These are phyloP conservation scores for Diddensiella santjacobensis DNA, from an alignment of 805 yeast species.

Conservation along the genomic window DNA sequence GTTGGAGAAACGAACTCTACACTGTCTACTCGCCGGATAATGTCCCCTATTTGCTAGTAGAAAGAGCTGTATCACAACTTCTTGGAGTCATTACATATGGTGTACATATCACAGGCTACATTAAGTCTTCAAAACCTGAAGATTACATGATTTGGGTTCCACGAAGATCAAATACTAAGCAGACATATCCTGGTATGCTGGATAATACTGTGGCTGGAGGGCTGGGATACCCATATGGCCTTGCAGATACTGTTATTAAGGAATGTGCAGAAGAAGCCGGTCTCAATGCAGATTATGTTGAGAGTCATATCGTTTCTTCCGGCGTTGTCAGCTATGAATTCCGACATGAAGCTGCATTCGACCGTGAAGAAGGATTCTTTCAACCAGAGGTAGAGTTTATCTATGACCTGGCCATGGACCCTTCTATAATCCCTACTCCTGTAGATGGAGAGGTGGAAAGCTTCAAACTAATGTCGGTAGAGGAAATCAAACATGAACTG, in stretches of 20 bases:
- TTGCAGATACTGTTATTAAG: conserved; percentile 72
- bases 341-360: conserved; percentile 30
- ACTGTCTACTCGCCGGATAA: conserved; percentile 57
- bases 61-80: conserved; percentile 75
- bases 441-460: conserved; percentile 74
- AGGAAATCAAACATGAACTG: conserved; percentile 52
- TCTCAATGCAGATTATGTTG: conserved; percentile 49
- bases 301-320: conserved; percentile 40
- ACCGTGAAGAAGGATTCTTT: conserved; percentile 50
- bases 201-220: conserved; percentile 98
- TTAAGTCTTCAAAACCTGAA: conserved; percentile 49
- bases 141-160: conserved; percentile 66
- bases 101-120: conserved; percentile 78
- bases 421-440: conserved; percentile 47
- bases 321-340: conserved; percentile 66
- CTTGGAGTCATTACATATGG: conserved; percentile 91
- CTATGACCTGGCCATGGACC: conserved; percentile 63
- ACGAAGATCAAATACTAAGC: conserved; percentile 67
- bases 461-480: conserved; percentile 60
- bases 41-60: conserved; percentile 62
- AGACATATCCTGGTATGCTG: conserved; percentile 85
- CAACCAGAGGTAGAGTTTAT: conserved; percentile 88
- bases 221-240: conserved; percentile 72
- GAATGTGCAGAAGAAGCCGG: conserved; percentile 94
- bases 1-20: conserved; percentile 86